phyloP scores from a whole-genome alignment of 2,329 filamentous ascomycete species.

The Chlorencoelia australis region DNA sequence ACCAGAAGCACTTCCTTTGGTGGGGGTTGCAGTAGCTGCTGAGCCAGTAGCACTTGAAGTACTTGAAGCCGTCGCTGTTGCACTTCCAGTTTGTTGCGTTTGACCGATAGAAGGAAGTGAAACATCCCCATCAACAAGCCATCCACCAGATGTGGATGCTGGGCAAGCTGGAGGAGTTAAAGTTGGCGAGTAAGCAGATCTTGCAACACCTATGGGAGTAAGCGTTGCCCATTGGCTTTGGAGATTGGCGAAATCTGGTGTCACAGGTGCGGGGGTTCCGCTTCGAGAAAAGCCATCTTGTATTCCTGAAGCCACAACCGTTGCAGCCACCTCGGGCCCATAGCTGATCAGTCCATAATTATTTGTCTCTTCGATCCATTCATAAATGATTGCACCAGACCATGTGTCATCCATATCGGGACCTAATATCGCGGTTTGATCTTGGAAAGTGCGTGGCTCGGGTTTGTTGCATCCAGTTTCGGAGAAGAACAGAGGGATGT shows the following conservation, averaged over 20 bases:
- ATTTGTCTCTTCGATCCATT: conserved; percentile 82
- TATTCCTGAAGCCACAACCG: conserved; percentile 42
- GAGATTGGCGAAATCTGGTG: conserved; percentile 71
- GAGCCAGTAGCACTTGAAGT: conserved; percentile 21
- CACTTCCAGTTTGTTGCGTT: conserved; percentile 19
- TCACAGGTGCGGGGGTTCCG: conserved; percentile 63
- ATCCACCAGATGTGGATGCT: conserved; percentile 54
- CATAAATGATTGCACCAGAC: conserved; percentile 78
- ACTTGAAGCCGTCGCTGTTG: conserved; percentile 25
- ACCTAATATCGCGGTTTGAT: conserved; percentile 71
- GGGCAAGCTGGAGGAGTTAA: conserved; percentile 62
- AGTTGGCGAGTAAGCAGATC: conserved; percentile 53
- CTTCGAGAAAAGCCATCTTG: conserved; percentile 58
- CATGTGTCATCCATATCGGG: conserved; percentile 56
- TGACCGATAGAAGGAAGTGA: conserved; percentile 57
- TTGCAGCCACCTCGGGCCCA: conserved; percentile 45
- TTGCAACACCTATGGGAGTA: conserved; percentile 56
- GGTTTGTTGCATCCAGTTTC: conserved; percentile 74
- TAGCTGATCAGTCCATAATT: conserved; percentile 75
- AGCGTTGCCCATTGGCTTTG: conserved; percentile 66
- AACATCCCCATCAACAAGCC: conserved; percentile 63
- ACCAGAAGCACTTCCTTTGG: conserved; percentile 33
- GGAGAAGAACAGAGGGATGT: conserved; percentile 81
- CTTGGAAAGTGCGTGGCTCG: conserved; percentile 51
- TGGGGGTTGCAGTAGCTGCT: conserved; percentile 28